Percentiles rank a stretch among this genome's conserved stretches.
phyloP scores from a whole-genome alignment of 2,329 filamentous ascomycete species.

The Xylariaceae sp. region DNA sequence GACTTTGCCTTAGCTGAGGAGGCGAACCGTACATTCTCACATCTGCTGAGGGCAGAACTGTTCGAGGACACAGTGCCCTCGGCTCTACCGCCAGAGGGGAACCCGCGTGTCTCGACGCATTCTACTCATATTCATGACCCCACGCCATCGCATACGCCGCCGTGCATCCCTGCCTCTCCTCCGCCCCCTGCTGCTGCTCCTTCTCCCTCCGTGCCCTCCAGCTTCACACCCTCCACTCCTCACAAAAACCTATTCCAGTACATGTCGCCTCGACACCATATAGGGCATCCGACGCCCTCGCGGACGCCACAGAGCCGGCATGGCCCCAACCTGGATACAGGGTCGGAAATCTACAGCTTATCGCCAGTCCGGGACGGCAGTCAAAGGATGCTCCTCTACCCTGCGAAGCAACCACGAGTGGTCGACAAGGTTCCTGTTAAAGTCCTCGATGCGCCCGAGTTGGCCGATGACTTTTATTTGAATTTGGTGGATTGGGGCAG shows the following conservation, averaged over 20 bases:
- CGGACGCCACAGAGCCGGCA: slow-evolving; percentile 85
- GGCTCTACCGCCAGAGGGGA: slow-evolving; percentile 54
- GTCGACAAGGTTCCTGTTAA: slow-evolving; percentile 98
- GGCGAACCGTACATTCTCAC: slow-evolving; percentile 89
- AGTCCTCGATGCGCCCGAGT: slow-evolving; percentile 89
- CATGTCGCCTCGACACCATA: slow-evolving; percentile 67
- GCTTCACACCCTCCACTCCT: slow-evolving; percentile 85
- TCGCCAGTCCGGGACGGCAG: slow-evolving; percentile 91
- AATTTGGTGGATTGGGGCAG: slow-evolving; percentile 98
- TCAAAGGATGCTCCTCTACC: slow-evolving; percentile 87
- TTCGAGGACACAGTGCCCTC: slow-evolving; percentile 83
- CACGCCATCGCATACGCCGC: slow-evolving; percentile 75
- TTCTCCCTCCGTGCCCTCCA: no score
- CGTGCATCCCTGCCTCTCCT: slow-evolving; percentile 57
- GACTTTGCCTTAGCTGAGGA: slow-evolving; percentile 63
- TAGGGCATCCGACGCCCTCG: slow-evolving; percentile 80
- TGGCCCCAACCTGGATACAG: slow-evolving; percentile 80
- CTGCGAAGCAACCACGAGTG: slow-evolving; percentile 78
- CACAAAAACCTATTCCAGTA: slow-evolving; percentile 97
- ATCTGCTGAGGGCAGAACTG: slow-evolving; percentile 79
- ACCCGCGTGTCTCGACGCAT: slow-evolving; percentile 44
- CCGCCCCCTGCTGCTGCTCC: no score
- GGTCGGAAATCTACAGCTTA: slow-evolving; percentile 90
- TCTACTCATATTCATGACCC: slow-evolving; percentile 56
- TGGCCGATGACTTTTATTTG: slow-evolving; percentile 96